These are phyloP conservation scores for Magnusiomyces magnusii DNA, from an alignment of 1,139 yeast species.

Conservation along the genomic window DNA sequence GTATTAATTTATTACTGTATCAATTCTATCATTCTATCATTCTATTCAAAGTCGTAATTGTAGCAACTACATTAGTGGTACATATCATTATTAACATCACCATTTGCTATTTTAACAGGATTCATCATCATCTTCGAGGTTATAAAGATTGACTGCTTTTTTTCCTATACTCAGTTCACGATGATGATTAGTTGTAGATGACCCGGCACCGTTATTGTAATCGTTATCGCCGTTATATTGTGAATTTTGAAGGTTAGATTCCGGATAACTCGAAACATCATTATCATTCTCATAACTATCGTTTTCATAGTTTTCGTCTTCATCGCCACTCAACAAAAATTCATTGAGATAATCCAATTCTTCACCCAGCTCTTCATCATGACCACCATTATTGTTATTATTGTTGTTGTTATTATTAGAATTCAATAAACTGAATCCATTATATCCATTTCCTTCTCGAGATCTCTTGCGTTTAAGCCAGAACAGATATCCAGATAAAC, in stretches of 20 bases:
- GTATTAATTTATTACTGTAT: no score
- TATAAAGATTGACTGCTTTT: neutral
- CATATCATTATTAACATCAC: no score
- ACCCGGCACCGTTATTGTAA: neutral
- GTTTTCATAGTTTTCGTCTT: slow-evolving; percentile 13
- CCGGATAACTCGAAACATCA: no score
- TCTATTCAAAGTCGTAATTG: no score
- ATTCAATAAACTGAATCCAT: slow-evolving; percentile 17
- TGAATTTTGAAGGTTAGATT: no score
- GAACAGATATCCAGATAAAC: slow-evolving; percentile 26
- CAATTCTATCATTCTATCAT: no score
- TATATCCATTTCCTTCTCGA: slow-evolving; percentile 17
- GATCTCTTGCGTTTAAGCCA: slow-evolving; percentile 23
- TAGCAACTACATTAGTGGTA: no score
- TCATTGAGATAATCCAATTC: slow-evolving; percentile 17
- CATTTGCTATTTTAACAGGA: no score
- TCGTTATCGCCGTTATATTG: neutral
- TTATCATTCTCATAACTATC: slow-evolving; percentile 3
- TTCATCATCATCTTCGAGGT: neutral
- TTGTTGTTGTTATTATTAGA: slow-evolving; percentile 7
- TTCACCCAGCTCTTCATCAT: slow-evolving; percentile 17
- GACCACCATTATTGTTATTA: no score
- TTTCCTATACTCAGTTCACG: neutral
- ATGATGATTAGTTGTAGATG: neutral
- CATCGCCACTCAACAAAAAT: slow-evolving; percentile 16